Evolutionary conservation across 2,329 filamentous ascomycete genomes (phyloP).

Genomic region (Neonectria magnoliae): DNA sequence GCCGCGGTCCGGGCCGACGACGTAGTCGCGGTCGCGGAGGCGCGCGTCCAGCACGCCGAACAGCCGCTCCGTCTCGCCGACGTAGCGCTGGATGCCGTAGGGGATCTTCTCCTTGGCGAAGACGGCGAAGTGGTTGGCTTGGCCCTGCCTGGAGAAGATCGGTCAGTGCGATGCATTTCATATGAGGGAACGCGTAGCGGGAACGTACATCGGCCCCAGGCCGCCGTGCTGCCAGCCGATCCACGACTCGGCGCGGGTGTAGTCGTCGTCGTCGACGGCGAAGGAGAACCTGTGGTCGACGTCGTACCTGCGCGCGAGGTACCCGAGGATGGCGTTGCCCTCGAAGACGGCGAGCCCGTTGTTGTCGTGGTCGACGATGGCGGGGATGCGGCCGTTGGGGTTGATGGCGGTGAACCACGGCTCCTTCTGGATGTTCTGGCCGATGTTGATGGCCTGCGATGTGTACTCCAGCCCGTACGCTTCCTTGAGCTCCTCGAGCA

Average conservation of each 20-base stretch:
- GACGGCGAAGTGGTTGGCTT: slow-evolving; percentile 78
- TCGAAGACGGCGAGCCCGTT: slow-evolving; percentile 75
- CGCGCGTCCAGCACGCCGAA: slow-evolving; percentile 78
- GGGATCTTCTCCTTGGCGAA: slow-evolving; percentile 75
- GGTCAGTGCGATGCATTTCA: slow-evolving; percentile 19
- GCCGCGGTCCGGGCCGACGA: slow-evolving; percentile 63
- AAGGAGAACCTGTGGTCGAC: slow-evolving; percentile 58
- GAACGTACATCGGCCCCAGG: slow-evolving; percentile 66
- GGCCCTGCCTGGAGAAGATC: slow-evolving; percentile 68
- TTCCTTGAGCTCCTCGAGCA: slow-evolving; percentile 74
- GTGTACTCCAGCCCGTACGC: slow-evolving; percentile 70
- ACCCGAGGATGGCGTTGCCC: slow-evolving; percentile 76
- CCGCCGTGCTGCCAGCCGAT: slow-evolving; percentile 79
- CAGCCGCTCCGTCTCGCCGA: slow-evolving; percentile 78
- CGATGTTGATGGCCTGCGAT: slow-evolving; percentile 67
- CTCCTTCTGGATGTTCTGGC: slow-evolving; percentile 72
- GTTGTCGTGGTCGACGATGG: slow-evolving; percentile 73
- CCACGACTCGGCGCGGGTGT: slow-evolving; percentile 57
- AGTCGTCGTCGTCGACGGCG: slow-evolving; percentile 50
- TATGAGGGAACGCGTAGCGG: neutral
- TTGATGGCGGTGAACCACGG: slow-evolving; percentile 71
- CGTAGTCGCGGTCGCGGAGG: slow-evolving; percentile 62
- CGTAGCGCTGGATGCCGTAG: slow-evolving; percentile 78
- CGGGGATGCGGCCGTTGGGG: slow-evolving; percentile 74
- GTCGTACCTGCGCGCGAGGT: slow-evolving; percentile 79